Percentiles rank a stretch among this genome's conserved stretches.
Evolutionary conservation across 257 asterid species (phyloP).

Genomic region (Solanum bulbocastanum): DNA sequence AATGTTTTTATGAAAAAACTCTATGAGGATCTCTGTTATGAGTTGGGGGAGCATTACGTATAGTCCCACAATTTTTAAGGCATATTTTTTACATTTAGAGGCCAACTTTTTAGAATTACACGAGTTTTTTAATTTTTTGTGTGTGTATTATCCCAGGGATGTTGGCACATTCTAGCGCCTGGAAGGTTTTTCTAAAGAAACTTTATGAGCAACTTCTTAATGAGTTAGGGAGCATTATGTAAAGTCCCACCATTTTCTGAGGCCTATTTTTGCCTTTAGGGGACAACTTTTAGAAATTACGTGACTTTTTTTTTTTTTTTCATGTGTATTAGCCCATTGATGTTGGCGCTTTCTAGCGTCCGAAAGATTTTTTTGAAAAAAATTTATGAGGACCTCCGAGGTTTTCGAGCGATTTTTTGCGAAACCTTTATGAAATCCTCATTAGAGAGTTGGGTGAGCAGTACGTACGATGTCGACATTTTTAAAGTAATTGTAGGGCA

Average conservation of each 20-base stretch:
- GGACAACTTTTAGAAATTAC: too few species aligned
- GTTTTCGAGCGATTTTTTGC: background rate
- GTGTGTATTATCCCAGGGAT: background rate
- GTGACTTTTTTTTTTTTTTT: too few species aligned
- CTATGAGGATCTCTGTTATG: background rate
- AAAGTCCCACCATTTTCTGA: background rate
- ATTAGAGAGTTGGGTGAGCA: background rate
- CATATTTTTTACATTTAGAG: too few species aligned
- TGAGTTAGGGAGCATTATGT: too few species aligned
- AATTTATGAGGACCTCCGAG: background rate
- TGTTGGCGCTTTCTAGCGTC: too few species aligned
- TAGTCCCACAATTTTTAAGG: background rate
- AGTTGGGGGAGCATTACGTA: background rate
- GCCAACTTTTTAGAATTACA: background rate
- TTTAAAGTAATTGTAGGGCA: background rate
- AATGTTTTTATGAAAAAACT: too few species aligned
- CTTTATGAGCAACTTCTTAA: too few species aligned
- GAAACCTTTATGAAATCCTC: background rate
- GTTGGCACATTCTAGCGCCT: background rate
- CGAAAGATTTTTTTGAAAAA: too few species aligned
- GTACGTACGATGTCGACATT: background rate
- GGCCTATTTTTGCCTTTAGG: background rate
- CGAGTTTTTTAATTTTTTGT: too few species aligned
- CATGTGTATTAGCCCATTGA: accelerated
- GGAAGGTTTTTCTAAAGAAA: too few species aligned